These are phyloP conservation scores for Hemisphaericaspora xylanilytica DNA, from an alignment of 1,139 yeast genomes.

Conservation along the genomic window DNA sequence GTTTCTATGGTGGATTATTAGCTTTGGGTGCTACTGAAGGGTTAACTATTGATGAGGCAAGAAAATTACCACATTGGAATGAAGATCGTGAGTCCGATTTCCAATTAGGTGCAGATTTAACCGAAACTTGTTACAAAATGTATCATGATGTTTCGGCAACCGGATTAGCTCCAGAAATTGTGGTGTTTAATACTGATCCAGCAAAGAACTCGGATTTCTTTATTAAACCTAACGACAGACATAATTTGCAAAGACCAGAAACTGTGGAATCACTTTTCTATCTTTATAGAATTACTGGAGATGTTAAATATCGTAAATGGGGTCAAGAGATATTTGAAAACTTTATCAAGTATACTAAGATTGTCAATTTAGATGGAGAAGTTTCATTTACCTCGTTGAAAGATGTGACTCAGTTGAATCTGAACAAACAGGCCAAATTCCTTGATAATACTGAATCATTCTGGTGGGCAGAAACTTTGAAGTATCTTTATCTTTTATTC, in stretches of 20 bases:
- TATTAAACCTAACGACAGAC: conserved; percentile 71
- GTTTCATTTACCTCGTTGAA: conserved; percentile 63
- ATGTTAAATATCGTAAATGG: conserved; percentile 81
- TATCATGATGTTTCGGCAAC: conserved; percentile 62
- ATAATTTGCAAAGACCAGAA: conserved; percentile 90
- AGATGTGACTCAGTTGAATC: conserved; percentile 56
- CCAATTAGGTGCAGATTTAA: conserved; percentile 68
- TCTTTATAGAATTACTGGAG: conserved; percentile 77
- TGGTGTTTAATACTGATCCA: conserved; percentile 58
- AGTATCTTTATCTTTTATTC: conserved; percentile 80
- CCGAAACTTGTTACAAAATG: conserved; percentile 82
- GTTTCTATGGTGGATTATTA: conserved; percentile 87
- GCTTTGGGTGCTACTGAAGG: conserved; percentile 90
- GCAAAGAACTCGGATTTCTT: conserved; percentile 49
- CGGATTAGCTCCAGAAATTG: conserved; percentile 89
- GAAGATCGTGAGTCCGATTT: conserved; percentile 50
- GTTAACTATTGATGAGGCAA: conserved; percentile 43
- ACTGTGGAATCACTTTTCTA: conserved; percentile 87
- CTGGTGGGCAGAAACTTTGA: conserved; percentile 93
- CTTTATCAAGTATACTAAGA: conserved; percentile 58
- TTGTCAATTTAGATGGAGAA: conserved; percentile 51
- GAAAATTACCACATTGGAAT: conserved; percentile 34
- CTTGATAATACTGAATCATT: conserved; percentile 86
- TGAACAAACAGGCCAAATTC: conserved; percentile 37
- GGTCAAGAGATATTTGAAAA: conserved; percentile 83